phyloP scores from a whole-genome alignment of 2,329 filamentous ascomycete genomes.

The Curvularia eragrostidis region DNA sequence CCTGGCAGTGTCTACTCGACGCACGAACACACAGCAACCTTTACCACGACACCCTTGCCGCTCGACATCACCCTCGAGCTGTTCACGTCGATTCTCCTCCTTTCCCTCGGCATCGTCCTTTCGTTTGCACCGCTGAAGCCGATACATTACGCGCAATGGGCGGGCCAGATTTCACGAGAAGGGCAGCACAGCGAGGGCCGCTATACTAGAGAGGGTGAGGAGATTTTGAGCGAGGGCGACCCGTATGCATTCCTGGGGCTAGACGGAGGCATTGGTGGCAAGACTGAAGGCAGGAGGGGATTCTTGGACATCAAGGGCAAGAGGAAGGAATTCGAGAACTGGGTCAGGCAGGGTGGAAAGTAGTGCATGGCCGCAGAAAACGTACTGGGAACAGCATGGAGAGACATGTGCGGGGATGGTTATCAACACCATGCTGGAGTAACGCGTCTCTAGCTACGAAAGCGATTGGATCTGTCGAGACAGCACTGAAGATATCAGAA shows the following conservation, averaged over 20 bases:
- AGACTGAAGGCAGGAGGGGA: constrained; percentile 73
- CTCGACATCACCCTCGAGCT: constrained; percentile 89
- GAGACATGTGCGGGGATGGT: neutral
- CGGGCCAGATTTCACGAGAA: constrained; percentile 81
- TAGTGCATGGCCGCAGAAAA: constrained; percentile 6
- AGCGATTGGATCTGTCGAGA: neutral
- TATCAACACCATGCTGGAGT: neutral
- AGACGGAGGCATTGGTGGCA: constrained; percentile 61
- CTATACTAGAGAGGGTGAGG: constrained; percentile 69
- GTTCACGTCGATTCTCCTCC: constrained; percentile 76
- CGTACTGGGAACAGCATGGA: neutral
- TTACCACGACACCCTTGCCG: constrained; percentile 66
- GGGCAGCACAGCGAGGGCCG: constrained; percentile 65
- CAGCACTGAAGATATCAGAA: neutral
- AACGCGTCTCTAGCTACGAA: neutral
- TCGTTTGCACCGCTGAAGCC: constrained; percentile 80
- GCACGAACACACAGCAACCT: constrained; percentile 84
- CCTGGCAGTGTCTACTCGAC: constrained; percentile 88
- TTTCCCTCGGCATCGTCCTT: constrained; percentile 83
- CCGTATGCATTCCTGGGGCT: constrained; percentile 71
- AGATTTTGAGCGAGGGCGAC: constrained; percentile 70
- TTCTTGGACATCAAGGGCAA: constrained; percentile 90
- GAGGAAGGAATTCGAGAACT: constrained; percentile 85
- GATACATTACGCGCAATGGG: constrained; percentile 83
- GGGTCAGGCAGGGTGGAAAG: constrained; percentile 54